Evolutionary conservation across 2,329 filamentous ascomycete genomes (phyloP), one percentile per base, ranked within the genome.

Genomic region (Colletotrichum cuscutae): DNA sequence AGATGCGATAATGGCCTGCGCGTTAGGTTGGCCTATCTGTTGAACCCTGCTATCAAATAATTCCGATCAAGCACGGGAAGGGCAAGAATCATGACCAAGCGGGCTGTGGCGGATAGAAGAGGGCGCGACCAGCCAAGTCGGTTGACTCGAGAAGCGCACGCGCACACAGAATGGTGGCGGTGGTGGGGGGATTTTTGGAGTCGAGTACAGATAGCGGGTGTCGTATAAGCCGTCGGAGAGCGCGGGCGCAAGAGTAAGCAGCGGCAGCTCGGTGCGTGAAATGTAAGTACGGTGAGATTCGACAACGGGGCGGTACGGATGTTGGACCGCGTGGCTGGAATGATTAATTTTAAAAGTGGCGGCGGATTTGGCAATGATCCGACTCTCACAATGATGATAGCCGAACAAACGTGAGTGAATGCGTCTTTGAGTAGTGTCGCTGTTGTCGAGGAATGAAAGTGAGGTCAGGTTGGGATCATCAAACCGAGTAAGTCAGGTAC

Each of bases 51-150:
- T 68, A 59, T 46, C 30, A 58, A 30, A 63, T 59, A 72, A 53
- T 52, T 49, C 46, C 65, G 69, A 59, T 35, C 53, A 72, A 42
- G 53, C 65, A 59, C 53, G 22, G 69, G n/a, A 37, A 72, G 65
- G 69, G 42, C 69, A 72, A 72, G 42, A 72, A 72, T 72, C 69
- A 72, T 72, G 69, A 72, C 69, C 69, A 68, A 63, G 58, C 54
- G 42, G 52, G 53, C 58, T 58, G 65, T 62, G 53, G 53, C 69
- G 58, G 52, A 58, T 28, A 53, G 13, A 37, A 30, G 24, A 52
- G 12, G 37, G 69, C 65, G 58, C 53, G 42, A 53, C 58, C 65
- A 54, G 65, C 58, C 58, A 46, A 49, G 65, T 42, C 24, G 69
- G 37, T 53, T 26, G 52, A 59, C 28, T 63, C 24, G 30, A 22